These are phyloP conservation scores for Eimeria brunetti DNA, from an alignment of 169 alveolate genomes.

Conservation along the genomic window DNA sequence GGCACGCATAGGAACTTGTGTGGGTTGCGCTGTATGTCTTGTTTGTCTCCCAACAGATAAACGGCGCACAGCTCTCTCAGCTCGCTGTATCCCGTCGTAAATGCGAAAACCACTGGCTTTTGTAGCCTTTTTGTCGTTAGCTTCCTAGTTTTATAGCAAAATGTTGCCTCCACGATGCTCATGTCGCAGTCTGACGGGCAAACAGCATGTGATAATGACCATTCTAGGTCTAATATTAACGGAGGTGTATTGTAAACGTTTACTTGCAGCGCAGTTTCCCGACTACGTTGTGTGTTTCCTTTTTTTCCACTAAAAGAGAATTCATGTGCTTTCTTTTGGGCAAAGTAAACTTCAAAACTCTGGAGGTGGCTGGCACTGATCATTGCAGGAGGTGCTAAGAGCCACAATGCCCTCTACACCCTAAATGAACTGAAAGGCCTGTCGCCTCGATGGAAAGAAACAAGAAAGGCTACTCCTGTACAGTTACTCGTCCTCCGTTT, in stretches of 20 bases:
- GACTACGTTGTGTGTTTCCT: background rate
- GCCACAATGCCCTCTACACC: background rate
- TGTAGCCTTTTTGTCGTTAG: background rate
- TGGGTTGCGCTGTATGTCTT: background rate
- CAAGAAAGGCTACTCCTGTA: background rate
- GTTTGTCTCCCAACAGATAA: background rate
- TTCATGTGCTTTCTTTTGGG: background rate
- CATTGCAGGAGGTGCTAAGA: background rate
- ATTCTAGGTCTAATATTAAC: background rate
- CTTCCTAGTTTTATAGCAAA: background rate
- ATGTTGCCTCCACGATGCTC: background rate
- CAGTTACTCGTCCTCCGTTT: background rate
- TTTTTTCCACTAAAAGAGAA: background rate
- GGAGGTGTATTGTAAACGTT: background rate
- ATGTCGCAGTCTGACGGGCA: background rate
- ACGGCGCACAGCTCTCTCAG: background rate
- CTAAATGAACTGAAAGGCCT: background rate
- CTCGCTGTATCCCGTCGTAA: background rate
- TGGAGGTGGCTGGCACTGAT: background rate
- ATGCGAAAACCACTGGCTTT: background rate
- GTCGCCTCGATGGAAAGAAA: background rate
- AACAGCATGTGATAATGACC: background rate
- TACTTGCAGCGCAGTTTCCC: background rate
- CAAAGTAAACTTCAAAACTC: background rate
- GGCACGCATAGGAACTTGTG: background rate